phyloP scores from a whole-genome alignment of 2,329 filamentous ascomycete species.

The Beauveria sp. region DNA sequence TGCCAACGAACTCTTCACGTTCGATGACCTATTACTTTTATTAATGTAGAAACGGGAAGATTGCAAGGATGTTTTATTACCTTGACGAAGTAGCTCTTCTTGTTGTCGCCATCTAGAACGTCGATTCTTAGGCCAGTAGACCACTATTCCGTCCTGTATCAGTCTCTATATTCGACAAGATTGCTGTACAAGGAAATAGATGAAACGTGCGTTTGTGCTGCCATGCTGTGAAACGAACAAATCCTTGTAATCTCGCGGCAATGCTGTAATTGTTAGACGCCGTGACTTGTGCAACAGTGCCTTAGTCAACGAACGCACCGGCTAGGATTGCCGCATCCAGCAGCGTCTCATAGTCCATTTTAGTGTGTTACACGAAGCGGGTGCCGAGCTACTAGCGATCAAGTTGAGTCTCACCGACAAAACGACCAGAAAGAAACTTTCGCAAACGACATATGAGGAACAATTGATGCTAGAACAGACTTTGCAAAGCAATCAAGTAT shows the following conservation, averaged over 20 bases:
- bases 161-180: neutral
- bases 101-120: constrained; percentile 1
- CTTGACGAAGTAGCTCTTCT: constrained; percentile 14
- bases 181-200: neutral
- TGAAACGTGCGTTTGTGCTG: neutral
- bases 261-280: neutral
- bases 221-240: constrained; percentile 2
- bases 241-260: neutral
- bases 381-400: too few relatives aligned
- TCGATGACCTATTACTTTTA: constrained; percentile 13
- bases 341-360: neutral
- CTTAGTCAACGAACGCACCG: neutral
- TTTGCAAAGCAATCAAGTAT: too few relatives aligned
- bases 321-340: neutral
- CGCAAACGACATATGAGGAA: too few relatives aligned
- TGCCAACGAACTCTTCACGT: constrained; percentile 12
- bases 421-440: neutral
- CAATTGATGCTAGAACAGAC: too few relatives aligned
- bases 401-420: neutral
- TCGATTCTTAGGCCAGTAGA: constrained; percentile 12
- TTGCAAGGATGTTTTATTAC: neutral
- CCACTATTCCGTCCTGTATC: neutral
- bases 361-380: neutral
- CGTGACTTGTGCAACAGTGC: neutral
- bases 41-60: neutral